Percentiles rank a stretch among this genome's conserved stretches.
Conservation (phyloP, 2,329 filamentous ascomycete genomes). For the Colletotrichum theobromicola region DNA sequence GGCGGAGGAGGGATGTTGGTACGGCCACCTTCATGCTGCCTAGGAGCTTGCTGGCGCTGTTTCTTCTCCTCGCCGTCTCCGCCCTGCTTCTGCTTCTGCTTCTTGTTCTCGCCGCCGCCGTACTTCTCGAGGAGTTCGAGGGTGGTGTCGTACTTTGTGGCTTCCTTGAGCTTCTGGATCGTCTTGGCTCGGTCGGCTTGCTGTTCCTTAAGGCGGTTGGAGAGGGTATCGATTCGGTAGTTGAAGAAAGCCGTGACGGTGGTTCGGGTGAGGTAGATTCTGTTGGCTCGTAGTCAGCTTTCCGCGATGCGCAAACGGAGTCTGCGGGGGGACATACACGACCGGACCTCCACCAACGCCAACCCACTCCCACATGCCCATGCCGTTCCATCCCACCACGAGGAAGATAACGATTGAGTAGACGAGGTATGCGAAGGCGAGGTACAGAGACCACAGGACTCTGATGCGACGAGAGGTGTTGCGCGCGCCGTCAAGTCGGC, state of each 20-base stretch:
- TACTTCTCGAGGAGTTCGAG: constrained; percentile 94
- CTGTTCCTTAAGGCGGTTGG: constrained; percentile 73
- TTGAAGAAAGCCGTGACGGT: constrained; percentile 75
- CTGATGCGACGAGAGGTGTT: constrained; percentile 78
- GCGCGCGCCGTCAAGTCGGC: constrained; percentile 75
- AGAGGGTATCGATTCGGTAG: constrained; percentile 76
- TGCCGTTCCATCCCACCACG: constrained; percentile 82
- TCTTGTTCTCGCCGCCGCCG: constrained; percentile 67
- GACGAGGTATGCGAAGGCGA: constrained; percentile 88
- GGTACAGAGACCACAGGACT: constrained; percentile 89
- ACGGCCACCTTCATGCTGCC: constrained; percentile 36
- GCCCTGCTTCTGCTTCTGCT: constrained; percentile 32
- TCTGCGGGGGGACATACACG: constrained; percentile 56
- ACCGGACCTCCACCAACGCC: constrained; percentile 80
- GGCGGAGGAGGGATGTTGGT: constrained; percentile 62
- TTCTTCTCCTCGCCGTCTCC: constrained; percentile 31
- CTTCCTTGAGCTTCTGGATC: constrained; percentile 92
- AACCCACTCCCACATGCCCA: constrained; percentile 79
- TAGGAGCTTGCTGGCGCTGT: constrained; percentile 25
- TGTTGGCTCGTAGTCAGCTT: constrained; percentile 36
- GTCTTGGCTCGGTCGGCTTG: constrained; percentile 83
- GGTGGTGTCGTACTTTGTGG: constrained; percentile 95
- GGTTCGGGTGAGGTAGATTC: constrained; percentile 80
- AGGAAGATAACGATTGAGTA: constrained; percentile 82
- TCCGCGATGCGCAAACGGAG: background rate